A percentile compares a stretch with the other conserved stretches of the same genome.
Conservation (phyloP, 306 rosid species). For the Quercus suber region DNA sequence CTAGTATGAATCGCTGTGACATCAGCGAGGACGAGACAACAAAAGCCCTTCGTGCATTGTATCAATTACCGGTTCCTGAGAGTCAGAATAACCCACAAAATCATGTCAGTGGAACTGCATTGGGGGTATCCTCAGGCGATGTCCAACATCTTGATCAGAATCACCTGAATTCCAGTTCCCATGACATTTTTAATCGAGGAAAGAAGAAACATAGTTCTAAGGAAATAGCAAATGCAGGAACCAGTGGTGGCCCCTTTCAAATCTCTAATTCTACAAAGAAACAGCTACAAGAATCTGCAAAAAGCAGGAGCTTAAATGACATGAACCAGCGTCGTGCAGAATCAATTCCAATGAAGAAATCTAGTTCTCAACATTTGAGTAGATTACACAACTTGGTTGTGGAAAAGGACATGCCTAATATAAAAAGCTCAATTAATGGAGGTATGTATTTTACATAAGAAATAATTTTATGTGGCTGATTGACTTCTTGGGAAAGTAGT, state of each 20-base stretch:
- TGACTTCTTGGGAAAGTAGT: not conserved
- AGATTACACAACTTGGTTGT: constrained; percentile 29
- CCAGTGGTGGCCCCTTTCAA: constrained; percentile 21
- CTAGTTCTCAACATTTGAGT: constrained; percentile 30
- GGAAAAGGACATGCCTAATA: constrained; percentile 45
- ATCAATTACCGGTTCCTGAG: constrained; percentile 53
- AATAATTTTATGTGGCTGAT: constrained; percentile 9
- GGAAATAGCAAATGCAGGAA: constrained; percentile 37
- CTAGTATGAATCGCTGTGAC: constrained; percentile 72
- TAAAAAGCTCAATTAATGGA: constrained; percentile 35
- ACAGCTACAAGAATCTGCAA: constrained; percentile 35
- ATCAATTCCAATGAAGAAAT: constrained; percentile 39
- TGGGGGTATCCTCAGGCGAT: constrained; percentile 28
- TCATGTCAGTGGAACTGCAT: constrained; percentile 36
- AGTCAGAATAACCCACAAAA: constrained; percentile 38
- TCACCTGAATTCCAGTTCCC: constrained; percentile 27
- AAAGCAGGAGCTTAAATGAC: constrained; percentile 41
- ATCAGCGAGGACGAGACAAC: constrained; percentile 75
- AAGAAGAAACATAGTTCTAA: constrained; percentile 45
- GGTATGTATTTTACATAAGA: constrained; percentile 39
- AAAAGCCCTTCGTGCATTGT: constrained; percentile 41
- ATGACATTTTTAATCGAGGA: constrained; percentile 32
- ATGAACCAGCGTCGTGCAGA: constrained; percentile 40
- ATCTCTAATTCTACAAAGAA: constrained; percentile 32
- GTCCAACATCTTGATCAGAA: constrained; percentile 35